phyloP scores from a whole-genome alignment of 148 eudicot genomes.

The Polygonum maritimum region DNA sequence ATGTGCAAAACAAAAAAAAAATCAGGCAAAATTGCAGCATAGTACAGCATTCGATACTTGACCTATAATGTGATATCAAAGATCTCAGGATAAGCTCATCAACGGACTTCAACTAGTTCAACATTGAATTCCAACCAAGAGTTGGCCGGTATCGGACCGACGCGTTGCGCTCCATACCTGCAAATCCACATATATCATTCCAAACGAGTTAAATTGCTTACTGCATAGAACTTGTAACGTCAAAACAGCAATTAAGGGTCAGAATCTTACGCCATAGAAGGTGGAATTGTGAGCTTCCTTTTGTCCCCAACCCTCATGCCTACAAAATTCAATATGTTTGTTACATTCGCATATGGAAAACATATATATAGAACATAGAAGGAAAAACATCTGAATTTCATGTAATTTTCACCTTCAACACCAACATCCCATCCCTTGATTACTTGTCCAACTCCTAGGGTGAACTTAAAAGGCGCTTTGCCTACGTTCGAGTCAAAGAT shows the following conservation, averaged over 20 bases:
- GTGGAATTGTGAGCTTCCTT: slow-evolving; percentile 88
- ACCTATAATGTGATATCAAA: neutral
- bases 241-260: neutral
- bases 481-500: slow-evolving; percentile 74
- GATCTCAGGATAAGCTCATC: neutral
- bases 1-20: neutral
- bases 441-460: slow-evolving; percentile 82
- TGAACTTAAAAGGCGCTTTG: slow-evolving; percentile 70
- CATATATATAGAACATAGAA: neutral
- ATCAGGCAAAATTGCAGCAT: neutral
- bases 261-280: slow-evolving; percentile 77
- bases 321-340: slow-evolving; percentile 14
- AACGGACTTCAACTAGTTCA: slow-evolving; percentile 47
- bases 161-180: slow-evolving; percentile 66
- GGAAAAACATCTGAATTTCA: neutral
- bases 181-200: slow-evolving; percentile 4
- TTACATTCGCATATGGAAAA: neutral
- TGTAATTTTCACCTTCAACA: slow-evolving; percentile 50
- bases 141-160: slow-evolving; percentile 52
- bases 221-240: neutral
- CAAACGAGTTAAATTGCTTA: neutral
- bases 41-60: neutral
- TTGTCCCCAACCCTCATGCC: slow-evolving; percentile 98
- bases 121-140: slow-evolving; percentile 75
- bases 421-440: slow-evolving; percentile 99